A percentile compares a stretch with the other conserved stretches of the same genome.
Conservation (phyloP, 2,329 filamentous ascomycete genomes). For the Hymenoscyphus fructigenus region DNA sequence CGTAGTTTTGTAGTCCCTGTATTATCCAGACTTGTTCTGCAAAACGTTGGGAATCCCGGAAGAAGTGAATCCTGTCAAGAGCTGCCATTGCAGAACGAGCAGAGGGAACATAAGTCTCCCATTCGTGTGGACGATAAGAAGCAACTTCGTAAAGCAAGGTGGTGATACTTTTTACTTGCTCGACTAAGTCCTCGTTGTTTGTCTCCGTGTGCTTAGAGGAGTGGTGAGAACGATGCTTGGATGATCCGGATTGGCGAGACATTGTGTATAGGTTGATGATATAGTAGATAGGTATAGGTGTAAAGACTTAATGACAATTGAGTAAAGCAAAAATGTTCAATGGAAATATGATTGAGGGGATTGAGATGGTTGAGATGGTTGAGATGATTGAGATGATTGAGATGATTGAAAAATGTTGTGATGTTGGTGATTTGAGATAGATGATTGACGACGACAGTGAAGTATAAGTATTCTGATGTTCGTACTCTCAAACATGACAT, state of each 20-base stretch:
- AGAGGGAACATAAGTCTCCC: slow-evolving; percentile 38
- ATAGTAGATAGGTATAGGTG: neutral
- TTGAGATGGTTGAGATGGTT: neutral
- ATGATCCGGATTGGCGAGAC: slow-evolving; percentile 29
- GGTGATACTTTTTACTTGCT: slow-evolving; percentile 33
- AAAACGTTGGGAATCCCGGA: slow-evolving; percentile 37
- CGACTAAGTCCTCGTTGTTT: slow-evolving; percentile 27
- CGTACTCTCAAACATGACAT: neutral
- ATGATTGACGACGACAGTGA: neutral
- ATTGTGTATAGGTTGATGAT: slow-evolving; percentile 8
- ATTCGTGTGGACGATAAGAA: slow-evolving; percentile 28
- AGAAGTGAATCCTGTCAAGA: slow-evolving; percentile 41
- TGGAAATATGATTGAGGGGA: neutral
- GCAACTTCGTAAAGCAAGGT: slow-evolving; percentile 31
- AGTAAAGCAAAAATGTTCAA: neutral
- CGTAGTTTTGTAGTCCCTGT: slow-evolving; percentile 47
- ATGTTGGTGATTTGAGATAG: slow-evolving; percentile 6
- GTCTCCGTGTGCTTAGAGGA: slow-evolving; percentile 21
- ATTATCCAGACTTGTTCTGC: slow-evolving; percentile 44
- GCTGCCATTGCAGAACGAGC: slow-evolving; percentile 42
- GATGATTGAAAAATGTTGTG: neutral
- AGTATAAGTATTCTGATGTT: slow-evolving; percentile 5
- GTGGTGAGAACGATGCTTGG: slow-evolving; percentile 19
- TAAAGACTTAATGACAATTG: neutral
- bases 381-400: neutral